Evolutionary conservation across 2,329 filamentous ascomycete genomes (phyloP), one percentile per base, ranked within the genome.

Genomic region (Macrophomina tecta): DNA sequence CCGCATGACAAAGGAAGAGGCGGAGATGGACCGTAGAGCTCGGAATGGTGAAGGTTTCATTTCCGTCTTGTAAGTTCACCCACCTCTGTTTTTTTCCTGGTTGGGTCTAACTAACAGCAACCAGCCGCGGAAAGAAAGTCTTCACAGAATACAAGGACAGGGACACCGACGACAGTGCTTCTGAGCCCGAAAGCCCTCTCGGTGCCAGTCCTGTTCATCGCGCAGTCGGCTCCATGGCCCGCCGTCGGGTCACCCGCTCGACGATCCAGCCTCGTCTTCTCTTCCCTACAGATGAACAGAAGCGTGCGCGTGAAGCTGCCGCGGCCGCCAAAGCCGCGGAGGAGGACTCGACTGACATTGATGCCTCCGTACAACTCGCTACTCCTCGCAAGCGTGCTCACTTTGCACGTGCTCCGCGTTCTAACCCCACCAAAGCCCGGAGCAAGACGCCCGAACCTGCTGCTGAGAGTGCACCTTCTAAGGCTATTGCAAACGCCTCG

Each of bases 61-160:
- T 69, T 92, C 89, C 72, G 85, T 89, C 12, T 94, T 94, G 91
- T 93, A 84, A 85, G 91, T 89, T 16, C 28, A 6, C n/a, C 4
- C 28, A n/a, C 4, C 16, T 7, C 28, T 11, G 3, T 9, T 7
- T 9, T 9, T 6, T 38, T 8, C 8, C 8, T 18, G 7, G 8
- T 1, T 11, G 14, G 2, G 12, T 36, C 68, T 61, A 66, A 66
- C 68, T 61, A 66, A 66, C 55, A 38, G 58, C 65, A 73, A 77
- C 76, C 62, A 93, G 91, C 83, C 92, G 92, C 72, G 92, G 92
- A 76, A 92, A 91, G 82, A 92, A 88, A 75, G 83, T 92, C 66
- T 93, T 92, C 81, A 88, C 89, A 77, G 90, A 89, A 74, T 92
- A 90, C 52, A 45, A 63, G 32, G 36, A 90, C 52, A 45, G 53